Conservation (phyloP, 2,329 filamentous ascomycete genomes). For the Rhinocladiella similis region DNA sequence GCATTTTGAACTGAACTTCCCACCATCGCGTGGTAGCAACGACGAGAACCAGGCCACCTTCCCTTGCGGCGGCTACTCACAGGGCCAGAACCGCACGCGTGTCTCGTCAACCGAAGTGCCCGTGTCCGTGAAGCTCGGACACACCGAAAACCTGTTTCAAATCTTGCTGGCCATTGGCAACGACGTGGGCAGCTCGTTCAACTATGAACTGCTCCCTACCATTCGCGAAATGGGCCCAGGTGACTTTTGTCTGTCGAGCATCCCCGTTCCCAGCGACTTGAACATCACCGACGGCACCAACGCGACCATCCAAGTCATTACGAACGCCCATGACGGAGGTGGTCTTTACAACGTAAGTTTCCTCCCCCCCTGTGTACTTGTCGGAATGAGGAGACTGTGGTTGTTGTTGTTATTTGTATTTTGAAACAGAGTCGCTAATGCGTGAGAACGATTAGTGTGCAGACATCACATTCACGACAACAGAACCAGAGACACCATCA, state of each 20-base stretch:
- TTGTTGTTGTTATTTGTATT: too few relatives aligned
- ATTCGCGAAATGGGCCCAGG: slow-evolving; percentile 63
- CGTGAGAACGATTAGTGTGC: slow-evolving; percentile 8
- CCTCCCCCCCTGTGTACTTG: too few relatives aligned
- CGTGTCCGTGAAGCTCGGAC: slow-evolving; percentile 53
- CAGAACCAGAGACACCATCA: slow-evolving; percentile 32
- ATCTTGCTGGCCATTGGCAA: slow-evolving; percentile 55
- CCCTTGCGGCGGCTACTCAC: slow-evolving; percentile 52
- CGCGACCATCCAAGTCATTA: slow-evolving; percentile 70
- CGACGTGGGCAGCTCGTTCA: slow-evolving; percentile 62
- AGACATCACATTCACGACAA: slow-evolving; percentile 16
- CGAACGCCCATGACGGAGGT: slow-evolving; percentile 56
- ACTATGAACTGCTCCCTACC: slow-evolving; percentile 64
- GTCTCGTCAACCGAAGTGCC: slow-evolving; percentile 49
- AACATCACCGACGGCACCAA: slow-evolving; percentile 59
- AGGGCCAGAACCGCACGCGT: slow-evolving; percentile 48
- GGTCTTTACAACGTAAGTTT: slow-evolving; percentile 65
- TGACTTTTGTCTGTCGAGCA: slow-evolving; percentile 63
- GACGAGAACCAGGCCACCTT: slow-evolving; percentile 48
- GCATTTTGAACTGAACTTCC: slow-evolving; percentile 58
- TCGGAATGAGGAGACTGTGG: too few relatives aligned
- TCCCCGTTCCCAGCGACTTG: slow-evolving; percentile 40
- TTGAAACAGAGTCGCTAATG: too few relatives aligned
- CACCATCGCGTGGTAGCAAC: slow-evolving; percentile 49
- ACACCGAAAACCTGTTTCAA: slow-evolving; percentile 53